A percentile compares a stretch with the other conserved stretches of the same genome.
Conservation (phyloP, 805 yeast genomes). For the Kodamaea neixiangensis region DNA sequence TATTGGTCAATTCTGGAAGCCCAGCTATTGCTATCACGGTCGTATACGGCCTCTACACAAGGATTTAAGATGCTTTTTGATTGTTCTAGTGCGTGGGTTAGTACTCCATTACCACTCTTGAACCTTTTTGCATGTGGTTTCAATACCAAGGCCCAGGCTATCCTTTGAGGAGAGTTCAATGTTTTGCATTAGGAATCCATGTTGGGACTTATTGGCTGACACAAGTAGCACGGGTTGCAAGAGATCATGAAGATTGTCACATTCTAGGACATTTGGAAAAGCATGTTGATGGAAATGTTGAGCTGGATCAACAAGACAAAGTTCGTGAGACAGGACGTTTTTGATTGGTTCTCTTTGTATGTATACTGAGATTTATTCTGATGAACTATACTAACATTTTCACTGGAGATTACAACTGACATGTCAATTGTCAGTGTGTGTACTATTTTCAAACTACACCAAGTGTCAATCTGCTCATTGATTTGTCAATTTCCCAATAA, state of each 20-base stretch:
- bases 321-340: slow-evolving; percentile 4
- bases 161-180: slow-evolving; percentile 11
- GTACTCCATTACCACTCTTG: background rate
- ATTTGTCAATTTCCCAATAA: too few species aligned
- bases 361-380: slow-evolving; percentile 7
- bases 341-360: slow-evolving; percentile 9
- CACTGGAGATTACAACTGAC: too few species aligned
- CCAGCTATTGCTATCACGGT: background rate
- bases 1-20: slow-evolving; percentile 2
- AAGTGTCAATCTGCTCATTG: too few species aligned
- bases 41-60: slow-evolving; percentile 1
- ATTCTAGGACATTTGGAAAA: background rate
- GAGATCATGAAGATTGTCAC: background rate
- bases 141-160: slow-evolving; percentile 8
- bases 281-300: background rate
- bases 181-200: slow-evolving; percentile 7
- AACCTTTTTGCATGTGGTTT: background rate
- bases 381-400: slow-evolving; percentile 11
- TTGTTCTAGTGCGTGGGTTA: slow-evolving; percentile 3
- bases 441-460: too few species aligned
- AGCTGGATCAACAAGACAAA: background rate
- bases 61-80: slow-evolving; percentile 1
- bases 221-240: background rate
- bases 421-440: too few species aligned
- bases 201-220: background rate